Conservation (phyloP, 1,284 basidiomycete species). For the Microbotryomycetes sp. region DNA sequence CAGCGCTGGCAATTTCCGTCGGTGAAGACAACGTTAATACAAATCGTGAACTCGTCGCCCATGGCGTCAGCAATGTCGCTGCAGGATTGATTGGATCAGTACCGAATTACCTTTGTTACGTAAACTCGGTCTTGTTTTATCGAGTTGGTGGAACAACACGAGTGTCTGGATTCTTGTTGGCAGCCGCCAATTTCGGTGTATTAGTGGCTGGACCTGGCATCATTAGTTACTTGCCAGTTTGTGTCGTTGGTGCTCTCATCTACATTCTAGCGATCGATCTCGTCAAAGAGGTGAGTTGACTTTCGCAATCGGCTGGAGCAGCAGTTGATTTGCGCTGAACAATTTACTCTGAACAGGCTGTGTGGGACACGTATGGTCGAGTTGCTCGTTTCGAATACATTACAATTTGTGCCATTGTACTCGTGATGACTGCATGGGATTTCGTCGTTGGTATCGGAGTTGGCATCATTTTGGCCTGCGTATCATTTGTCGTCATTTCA, state of each 20-base stretch:
- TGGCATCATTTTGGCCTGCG: slow-evolving; percentile 59
- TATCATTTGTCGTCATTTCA: slow-evolving; percentile 95
- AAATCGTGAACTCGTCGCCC: slow-evolving; percentile 84
- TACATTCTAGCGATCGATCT: slow-evolving; percentile 93
- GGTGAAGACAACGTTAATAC: slow-evolving; percentile 84
- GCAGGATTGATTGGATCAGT: slow-evolving; percentile 76
- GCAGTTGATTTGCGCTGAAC: not conserved
- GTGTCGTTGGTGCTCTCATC: slow-evolving; percentile 68
- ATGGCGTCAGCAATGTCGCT: slow-evolving; percentile 84
- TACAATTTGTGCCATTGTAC: slow-evolving; percentile 51
- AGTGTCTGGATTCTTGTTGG: slow-evolving; percentile 78
- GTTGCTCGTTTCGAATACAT: slow-evolving; percentile 54
- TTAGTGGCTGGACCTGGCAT: slow-evolving; percentile 76
- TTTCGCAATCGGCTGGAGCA: too few species aligned
- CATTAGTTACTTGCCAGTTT: slow-evolving; percentile 69
- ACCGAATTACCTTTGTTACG: slow-evolving; percentile 51
- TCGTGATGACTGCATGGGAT: slow-evolving; percentile 85
- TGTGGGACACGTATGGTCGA: slow-evolving; percentile 90
- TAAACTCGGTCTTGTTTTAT: slow-evolving; percentile 90
- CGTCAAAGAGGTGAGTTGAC: slow-evolving; percentile 59
- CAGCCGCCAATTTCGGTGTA: slow-evolving; percentile 63
- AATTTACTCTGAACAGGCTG: slow-evolving; percentile 51
- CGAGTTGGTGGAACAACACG: slow-evolving; percentile 85
- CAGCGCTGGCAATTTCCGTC: slow-evolving; percentile 88
- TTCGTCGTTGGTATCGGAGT: slow-evolving; percentile 91